phyloP scores from a whole-genome alignment of 2,329 filamentous ascomycete genomes.

The Westerdykella sp. region DNA sequence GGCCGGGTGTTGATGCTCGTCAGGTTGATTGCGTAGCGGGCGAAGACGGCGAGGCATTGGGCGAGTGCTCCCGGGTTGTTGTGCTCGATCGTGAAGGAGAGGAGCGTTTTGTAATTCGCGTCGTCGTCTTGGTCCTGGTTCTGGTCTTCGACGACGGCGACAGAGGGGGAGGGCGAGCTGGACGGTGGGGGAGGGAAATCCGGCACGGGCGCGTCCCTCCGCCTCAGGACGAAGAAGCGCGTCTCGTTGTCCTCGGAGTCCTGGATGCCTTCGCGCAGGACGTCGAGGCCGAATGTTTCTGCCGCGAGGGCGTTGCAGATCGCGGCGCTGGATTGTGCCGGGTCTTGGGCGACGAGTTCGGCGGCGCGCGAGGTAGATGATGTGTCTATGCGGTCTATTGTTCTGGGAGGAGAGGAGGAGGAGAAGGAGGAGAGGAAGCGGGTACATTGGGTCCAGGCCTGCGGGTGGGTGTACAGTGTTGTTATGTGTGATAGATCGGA shows the following conservation, averaged over 20 bases:
- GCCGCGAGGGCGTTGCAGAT: constrained; percentile 73
- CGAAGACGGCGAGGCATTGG: constrained; percentile 73
- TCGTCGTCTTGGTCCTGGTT: neutral
- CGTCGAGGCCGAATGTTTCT: constrained; percentile 57
- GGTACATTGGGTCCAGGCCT: constrained; percentile 89
- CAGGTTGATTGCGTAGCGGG: constrained; percentile 65
- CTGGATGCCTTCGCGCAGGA: constrained; percentile 65
- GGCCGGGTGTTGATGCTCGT: constrained; percentile 88
- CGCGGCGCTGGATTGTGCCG: constrained; percentile 61
- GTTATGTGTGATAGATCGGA: constrained; percentile 55
- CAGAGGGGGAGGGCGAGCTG: neutral
- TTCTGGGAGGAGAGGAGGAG: constrained; percentile 53
- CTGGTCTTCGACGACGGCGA: too few species aligned
- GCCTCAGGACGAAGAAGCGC: constrained; percentile 63
- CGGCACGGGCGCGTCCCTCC: neutral
- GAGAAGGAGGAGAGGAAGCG: constrained; percentile 55
- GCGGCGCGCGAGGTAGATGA: constrained; percentile 82
- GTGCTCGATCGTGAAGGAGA: constrained; percentile 80
- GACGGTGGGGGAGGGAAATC: neutral
- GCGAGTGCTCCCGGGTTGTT: constrained; percentile 73
- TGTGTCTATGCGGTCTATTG: constrained; percentile 74
- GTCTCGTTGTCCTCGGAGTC: constrained; percentile 73
- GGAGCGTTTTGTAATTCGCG: constrained; percentile 57
- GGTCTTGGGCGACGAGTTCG: constrained; percentile 60
- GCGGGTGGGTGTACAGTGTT: constrained; percentile 85